phyloP scores from a whole-genome alignment of 345 rosid genomes.

The Firmiana major region DNA sequence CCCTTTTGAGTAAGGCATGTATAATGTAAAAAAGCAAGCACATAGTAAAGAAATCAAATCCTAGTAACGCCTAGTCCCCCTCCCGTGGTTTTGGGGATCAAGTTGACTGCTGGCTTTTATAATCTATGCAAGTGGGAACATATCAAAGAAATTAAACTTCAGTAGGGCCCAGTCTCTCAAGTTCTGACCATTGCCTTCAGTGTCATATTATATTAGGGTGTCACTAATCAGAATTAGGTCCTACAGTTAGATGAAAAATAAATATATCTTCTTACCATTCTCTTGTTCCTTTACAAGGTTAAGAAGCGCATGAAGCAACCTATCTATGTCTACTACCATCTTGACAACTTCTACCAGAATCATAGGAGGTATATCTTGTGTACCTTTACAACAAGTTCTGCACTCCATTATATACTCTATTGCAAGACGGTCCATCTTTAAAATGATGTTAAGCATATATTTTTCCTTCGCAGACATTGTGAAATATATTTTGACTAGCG shows the following conservation, averaged over 20 bases:
- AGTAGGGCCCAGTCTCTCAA: not conserved
- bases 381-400: constrained; percentile 5
- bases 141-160: not conserved
- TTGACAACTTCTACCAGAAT: constrained; percentile 97
- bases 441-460: not conserved
- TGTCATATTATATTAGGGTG: not conserved
- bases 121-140: not conserved
- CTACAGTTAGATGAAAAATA: constrained; percentile 6
- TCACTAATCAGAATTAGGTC: not conserved
- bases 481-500: not conserved
- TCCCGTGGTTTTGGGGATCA: not conserved
- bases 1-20: no score
- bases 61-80: not conserved
- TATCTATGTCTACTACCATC: constrained; percentile 90
- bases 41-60: no score
- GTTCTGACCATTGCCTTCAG: not conserved
- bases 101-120: not conserved
- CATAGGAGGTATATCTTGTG: constrained; percentile 72
- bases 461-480: not conserved
- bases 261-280: not conserved
- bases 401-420: not conserved
- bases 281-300: constrained; percentile 47
- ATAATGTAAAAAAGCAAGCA: not conserved
- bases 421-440: not conserved
- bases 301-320: constrained; percentile 79